Base-by-base conservation (phyloP, 208 protist species). In the Angomonas deanei region DNA sequence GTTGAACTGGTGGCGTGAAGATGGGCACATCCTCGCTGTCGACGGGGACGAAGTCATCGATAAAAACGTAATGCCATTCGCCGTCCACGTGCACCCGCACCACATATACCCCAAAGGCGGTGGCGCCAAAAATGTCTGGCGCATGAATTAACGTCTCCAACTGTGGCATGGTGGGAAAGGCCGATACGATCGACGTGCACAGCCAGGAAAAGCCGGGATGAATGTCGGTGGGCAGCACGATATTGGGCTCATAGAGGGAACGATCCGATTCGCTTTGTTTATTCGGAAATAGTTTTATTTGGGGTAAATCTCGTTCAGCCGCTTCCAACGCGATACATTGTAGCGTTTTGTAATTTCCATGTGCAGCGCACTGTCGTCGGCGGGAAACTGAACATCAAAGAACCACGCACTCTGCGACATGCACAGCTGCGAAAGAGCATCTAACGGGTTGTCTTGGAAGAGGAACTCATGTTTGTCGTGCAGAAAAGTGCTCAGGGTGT, bases 31-130 rank as follows among this genome's bases (percentile, higher is more conserved):
- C 86, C 28, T 79, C 63, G 23, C 46, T 57, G 63, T 93, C 76
- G 6, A 93, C 80, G 0, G 91, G 91, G 28, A 96, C 64, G 56
- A 87, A 92, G 61, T 94, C 91, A 70, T 96, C 91, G 0, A 94
- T 78, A 26, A 96, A 39, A 4, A 96, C 79, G 66, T 76, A 93
- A 36, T 86, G 76, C 91, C 91, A 96, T 23, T n/a, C 68, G 5
- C 91, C 85, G 63, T 96, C 91, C 27, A 93, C 70, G 58, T 85
- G 78, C 0, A 93, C 32, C 6, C 82, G 70, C 39, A 91, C 68
- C 15, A 60, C 66, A 66, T 92, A 96, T 11, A 93, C 62, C 27
- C 74, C 70, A 2, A 34, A 11, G 10, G 11, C 10, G n/a, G 31
- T 19, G 54, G 28, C 8, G 5, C 31, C 10, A 11, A n/a, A 15